Percentiles rank a stretch among this genome's conserved stretches.
Evolutionary conservation across 805 yeast species (phyloP).

Genomic region (Huiozyma sinensis): DNA sequence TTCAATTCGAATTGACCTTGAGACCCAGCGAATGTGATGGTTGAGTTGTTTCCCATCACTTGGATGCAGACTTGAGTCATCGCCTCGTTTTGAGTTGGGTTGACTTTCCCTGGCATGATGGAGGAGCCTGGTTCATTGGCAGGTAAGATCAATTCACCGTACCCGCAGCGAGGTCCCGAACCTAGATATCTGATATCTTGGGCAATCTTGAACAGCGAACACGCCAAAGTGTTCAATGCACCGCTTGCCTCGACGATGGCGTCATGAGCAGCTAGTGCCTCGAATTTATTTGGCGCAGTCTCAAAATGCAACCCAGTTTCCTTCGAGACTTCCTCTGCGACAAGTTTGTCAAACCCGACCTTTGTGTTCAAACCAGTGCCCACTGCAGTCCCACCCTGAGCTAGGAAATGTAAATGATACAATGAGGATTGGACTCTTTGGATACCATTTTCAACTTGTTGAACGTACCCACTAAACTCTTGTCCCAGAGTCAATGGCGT

Average conservation of each 20-base stretch:
- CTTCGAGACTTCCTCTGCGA: slow-evolving; percentile 76
- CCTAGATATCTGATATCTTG: slow-evolving; percentile 97
- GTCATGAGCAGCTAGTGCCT: slow-evolving; percentile 98
- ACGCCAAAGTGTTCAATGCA: slow-evolving; percentile 91
- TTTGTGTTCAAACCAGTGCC: slow-evolving; percentile 97
- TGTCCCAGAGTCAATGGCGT: slow-evolving; percentile 97
- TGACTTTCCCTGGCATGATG: slow-evolving; percentile 99
- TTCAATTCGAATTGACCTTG: slow-evolving; percentile 97
- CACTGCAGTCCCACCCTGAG: slow-evolving; percentile 99
- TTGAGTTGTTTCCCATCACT: slow-evolving; percentile 92
- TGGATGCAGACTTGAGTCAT: slow-evolving; percentile 96
- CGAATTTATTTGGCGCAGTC: slow-evolving; percentile 98
- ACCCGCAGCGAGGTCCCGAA: slow-evolving; percentile 98
- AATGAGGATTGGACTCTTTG: slow-evolving; percentile 70
- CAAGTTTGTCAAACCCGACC: slow-evolving; percentile 76
- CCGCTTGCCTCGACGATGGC: slow-evolving; percentile 97
- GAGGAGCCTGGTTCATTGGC: slow-evolving; percentile 99
- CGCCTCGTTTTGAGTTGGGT: slow-evolving; percentile 99
- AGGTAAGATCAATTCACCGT: slow-evolving; percentile 89
- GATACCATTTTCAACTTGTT: slow-evolving; percentile 85
- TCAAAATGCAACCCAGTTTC: slow-evolving; percentile 81
- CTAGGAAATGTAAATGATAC: slow-evolving; percentile 69
- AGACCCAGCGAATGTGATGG: slow-evolving; percentile 96
- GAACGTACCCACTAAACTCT: slow-evolving; percentile 94
- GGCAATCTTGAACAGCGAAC: slow-evolving; percentile 89